These are phyloP conservation scores for Claviceps maximensis DNA, from an alignment of 2,329 filamentous ascomycete genomes.

Conservation along the genomic window DNA sequence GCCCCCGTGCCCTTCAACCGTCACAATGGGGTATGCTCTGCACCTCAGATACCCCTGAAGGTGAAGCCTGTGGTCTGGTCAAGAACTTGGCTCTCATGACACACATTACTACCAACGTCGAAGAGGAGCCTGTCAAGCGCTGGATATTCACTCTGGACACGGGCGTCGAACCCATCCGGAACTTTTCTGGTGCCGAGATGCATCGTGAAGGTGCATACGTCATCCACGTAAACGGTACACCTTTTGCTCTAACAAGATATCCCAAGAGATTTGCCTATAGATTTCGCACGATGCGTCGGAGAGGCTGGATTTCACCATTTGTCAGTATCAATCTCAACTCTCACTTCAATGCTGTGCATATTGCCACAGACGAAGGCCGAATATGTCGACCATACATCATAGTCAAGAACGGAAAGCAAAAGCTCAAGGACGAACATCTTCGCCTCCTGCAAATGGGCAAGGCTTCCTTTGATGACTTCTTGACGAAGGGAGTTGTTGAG, in stretches of 20 bases:
- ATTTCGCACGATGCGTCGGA: conserved; percentile 77
- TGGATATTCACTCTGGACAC: conserved; percentile 79
- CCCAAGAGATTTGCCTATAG: conserved; percentile 76
- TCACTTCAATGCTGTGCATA: conserved; percentile 81
- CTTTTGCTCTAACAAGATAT: conserved; percentile 71
- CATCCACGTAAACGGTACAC: conserved; percentile 91
- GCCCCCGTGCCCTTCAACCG: conserved; percentile 87
- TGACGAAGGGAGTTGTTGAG: conserved; percentile 80
- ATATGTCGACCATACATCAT: conserved; percentile 95
- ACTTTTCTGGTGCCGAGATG: conserved; percentile 65
- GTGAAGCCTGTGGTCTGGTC: conserved; percentile 92
- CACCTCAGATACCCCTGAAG: conserved; percentile 93
- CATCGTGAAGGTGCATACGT: conserved; percentile 75
- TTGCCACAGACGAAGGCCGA: conserved; percentile 91
- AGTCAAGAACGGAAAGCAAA: conserved; percentile 76
- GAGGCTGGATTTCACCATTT: conserved; percentile 88
- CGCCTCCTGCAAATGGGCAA: conserved; percentile 70
- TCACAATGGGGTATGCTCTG: conserved; percentile 99
- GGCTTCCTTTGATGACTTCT: conserved; percentile 86
- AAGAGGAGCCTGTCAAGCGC: conserved; percentile 78
- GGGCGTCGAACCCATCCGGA: conserved; percentile 63
- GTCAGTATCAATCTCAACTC: conserved; percentile 94
- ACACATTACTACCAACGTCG: conserved; percentile 93
- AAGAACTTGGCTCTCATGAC: conserved; percentile 99
- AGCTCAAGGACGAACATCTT: conserved; percentile 65